phyloP scores from a whole-genome alignment of 331 rosid species.

The Quercus tomentella region DNA sequence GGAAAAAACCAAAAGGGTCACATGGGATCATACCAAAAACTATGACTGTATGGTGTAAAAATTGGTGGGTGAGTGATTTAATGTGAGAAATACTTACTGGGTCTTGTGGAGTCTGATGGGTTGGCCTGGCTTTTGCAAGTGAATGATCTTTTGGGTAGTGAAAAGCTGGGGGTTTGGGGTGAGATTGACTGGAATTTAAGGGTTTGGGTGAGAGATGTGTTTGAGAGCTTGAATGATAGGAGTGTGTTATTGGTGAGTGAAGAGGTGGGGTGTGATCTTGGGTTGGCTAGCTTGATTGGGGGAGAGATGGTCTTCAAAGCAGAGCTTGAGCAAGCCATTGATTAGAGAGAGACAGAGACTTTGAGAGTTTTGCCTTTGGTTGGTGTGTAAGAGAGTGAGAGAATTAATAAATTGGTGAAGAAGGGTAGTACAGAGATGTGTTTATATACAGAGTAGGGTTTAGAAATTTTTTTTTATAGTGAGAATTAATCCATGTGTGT shows the following conservation, averaged over 20 bases:
- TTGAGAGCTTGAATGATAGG: slow-evolving; percentile 24
- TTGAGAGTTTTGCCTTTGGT: background rate
- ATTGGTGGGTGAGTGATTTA: background rate
- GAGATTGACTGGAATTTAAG: slow-evolving; percentile 12
- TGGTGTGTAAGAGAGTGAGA: background rate
- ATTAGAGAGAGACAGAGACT: background rate
- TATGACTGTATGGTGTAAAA: background rate
- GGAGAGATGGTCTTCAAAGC: slow-evolving; percentile 22
- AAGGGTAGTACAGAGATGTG: too few relatives aligned
- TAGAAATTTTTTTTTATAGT: background rate
- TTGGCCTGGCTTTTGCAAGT: slow-evolving; percentile 41
- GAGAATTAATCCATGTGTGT: background rate
- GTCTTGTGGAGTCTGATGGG: slow-evolving; percentile 29
- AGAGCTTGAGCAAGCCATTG: slow-evolving; percentile 42
- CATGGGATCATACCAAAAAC: background rate
- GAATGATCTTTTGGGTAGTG: slow-evolving; percentile 31
- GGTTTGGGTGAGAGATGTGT: slow-evolving; percentile 12
- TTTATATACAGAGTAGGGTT: background rate
- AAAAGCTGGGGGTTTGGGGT: background rate
- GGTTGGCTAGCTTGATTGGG: background rate
- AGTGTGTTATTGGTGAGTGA: background rate
- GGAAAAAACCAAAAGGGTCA: slow-evolving; percentile 6
- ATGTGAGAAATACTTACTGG: slow-evolving; percentile 2
- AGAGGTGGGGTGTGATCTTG: slow-evolving; percentile 10
- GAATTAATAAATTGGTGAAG: background rate